Evolutionary conservation across 2,329 filamentous ascomycete species (phyloP).

Genomic region (Chrysosphaeria jannelii): DNA sequence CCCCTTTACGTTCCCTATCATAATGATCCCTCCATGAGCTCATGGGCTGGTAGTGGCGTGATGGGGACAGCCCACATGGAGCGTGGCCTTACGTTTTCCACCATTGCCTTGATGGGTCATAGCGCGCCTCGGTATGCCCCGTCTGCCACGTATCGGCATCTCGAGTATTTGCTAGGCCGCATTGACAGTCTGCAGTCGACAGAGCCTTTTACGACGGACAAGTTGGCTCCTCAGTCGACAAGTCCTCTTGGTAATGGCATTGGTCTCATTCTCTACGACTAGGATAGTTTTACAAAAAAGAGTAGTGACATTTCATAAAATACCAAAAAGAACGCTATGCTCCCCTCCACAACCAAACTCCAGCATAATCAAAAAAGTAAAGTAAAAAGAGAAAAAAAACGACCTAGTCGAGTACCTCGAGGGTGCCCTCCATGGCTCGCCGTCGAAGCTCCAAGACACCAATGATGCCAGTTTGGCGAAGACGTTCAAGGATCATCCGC

Average conservation of each 20-base stretch:
- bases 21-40: constrained; percentile 10
- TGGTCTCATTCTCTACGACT: no score
- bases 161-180: constrained; percentile 48
- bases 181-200: constrained; percentile 22
- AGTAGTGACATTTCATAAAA: background rate
- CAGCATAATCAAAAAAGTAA: background rate
- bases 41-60: constrained; percentile 20
- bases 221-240: no score
- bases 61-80: constrained; percentile 41
- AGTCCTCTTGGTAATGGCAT: no score
- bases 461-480: constrained; percentile 26
- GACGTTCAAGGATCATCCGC: constrained; percentile 47
- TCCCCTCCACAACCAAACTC: background rate
- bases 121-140: constrained; percentile 40
- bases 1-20: constrained; percentile 43
- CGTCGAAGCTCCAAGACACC: constrained; percentile 25
- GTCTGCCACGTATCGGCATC: constrained; percentile 33
- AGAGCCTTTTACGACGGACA: constrained; percentile 10
- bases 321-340: background rate
- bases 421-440: constrained; percentile 10
- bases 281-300: no score
- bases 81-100: constrained; percentile 42
- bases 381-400: background rate
- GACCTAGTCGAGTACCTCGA: constrained; percentile 5
- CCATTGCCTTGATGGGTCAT: constrained; percentile 33